Conservation (phyloP, 2,329 filamentous ascomycete genomes). For the Calonectria henricotiae region DNA sequence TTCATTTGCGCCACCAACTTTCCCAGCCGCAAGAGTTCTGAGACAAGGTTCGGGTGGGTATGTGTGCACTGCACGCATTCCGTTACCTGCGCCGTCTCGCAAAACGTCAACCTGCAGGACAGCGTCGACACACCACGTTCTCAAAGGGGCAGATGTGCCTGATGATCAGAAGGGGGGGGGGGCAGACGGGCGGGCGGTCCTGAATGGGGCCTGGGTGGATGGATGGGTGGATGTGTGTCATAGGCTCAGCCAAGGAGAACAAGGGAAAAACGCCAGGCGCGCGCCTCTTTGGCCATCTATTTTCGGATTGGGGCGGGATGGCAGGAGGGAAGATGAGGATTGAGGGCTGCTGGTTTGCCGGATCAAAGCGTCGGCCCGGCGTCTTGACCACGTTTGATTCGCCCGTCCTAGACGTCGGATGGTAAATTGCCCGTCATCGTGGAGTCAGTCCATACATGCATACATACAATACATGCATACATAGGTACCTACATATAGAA, state of each 20-base stretch:
- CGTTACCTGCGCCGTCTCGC: neutral
- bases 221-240: neutral
- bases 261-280: neutral
- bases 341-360: neutral
- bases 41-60: neutral
- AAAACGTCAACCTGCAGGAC: neutral
- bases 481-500: neutral
- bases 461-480: no score
- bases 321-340: neutral
- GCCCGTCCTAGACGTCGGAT: neutral
- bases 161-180: neutral
- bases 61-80: neutral
- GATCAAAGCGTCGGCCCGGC: neutral
- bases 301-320: neutral
- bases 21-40: neutral
- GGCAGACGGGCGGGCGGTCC: no score
- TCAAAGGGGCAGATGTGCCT: conserved; percentile 16
- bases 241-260: neutral
- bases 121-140: neutral
- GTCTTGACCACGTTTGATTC: neutral
- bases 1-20: no score
- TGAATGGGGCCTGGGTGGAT: neutral
- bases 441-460: neutral
- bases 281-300: neutral
- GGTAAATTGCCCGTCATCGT: neutral